Conservation (phyloP, 1,139 yeast species). For the Geotrichum reessii region DNA sequence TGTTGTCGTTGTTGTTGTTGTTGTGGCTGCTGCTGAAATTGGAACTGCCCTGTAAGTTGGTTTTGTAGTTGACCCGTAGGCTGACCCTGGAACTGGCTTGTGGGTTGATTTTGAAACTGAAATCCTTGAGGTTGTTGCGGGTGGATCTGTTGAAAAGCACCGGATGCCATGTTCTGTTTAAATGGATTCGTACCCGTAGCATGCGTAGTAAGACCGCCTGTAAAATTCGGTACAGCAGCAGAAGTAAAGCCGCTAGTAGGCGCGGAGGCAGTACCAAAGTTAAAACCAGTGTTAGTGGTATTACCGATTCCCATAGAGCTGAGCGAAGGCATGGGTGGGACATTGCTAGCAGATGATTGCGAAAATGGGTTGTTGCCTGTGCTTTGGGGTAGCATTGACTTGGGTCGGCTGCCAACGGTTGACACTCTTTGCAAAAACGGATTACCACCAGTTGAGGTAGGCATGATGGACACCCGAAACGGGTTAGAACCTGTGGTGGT, state of each 20-base stretch:
- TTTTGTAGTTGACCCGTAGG: not conserved
- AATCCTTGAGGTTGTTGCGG: constrained; percentile 1
- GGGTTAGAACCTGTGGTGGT: constrained; percentile 32
- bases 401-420: constrained; percentile 21
- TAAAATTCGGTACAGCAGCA: not conserved
- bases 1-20: not conserved
- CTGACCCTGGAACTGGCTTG: not conserved
- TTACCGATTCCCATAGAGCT: not conserved
- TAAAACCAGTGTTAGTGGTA: not conserved
- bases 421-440: constrained; percentile 28
- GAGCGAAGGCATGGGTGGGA: constrained; percentile 24
- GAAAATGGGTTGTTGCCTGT: constrained; percentile 46
- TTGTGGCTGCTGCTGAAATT: not conserved
- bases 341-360: not conserved
- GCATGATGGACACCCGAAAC: constrained; percentile 31
- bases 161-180: constrained; percentile 3
- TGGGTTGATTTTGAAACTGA: not conserved
- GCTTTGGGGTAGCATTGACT: constrained; percentile 31
- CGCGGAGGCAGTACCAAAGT: not conserved
- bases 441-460: constrained; percentile 21
- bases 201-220: constrained; percentile 1
- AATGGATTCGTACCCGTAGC: constrained; percentile 16
- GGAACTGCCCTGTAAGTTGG: no score
- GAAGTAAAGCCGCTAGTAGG: not conserved
- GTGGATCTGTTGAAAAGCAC: not conserved